Evolutionary conservation across 116 monocot genomes (phyloP), one percentile per base, ranked within the genome.

Genomic region (Dioscorea cayenensis): DNA sequence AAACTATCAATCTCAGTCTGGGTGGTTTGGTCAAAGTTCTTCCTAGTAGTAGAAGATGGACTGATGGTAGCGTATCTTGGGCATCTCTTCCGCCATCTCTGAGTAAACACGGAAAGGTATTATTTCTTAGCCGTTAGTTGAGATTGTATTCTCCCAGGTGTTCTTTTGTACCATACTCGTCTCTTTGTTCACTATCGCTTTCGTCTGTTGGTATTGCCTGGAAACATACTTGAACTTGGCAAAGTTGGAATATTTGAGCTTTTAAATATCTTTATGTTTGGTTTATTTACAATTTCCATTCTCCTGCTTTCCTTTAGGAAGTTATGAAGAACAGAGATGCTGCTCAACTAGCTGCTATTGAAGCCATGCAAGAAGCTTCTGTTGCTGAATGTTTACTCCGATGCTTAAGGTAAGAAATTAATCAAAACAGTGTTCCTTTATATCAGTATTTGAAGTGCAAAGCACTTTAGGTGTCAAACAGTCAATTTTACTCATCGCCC

Each of bases 341-440:
- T n/a, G 93, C 97, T 61, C 90, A 85, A 80, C 36, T 75, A 49
- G 93, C 93, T 75, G 97, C 97, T 68, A 58, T 92, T 63, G 88
- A 93, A 69, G 97, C 97, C 10, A 77, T 97, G 51, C 90, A 90
- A 70, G 93, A 97, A 74, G 97, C 97, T 71, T 97, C 93, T 69
- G 84, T 84, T 74, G 86, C 90, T 65, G 97, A 93, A 77, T 93
- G 76, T 69, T 86, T 97, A 75, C 43, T 97, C 76, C 80, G 86
- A 12, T 93, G 96, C 71, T 81, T 97, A 75, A 97, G 96, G 93
- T 93, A 90, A 19, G 55, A 55, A 19, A 55, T 55, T n/a, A 55
- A 55, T 55, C 17, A 16, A 55, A 14, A 55, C 55, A 55, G 17
- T 55, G 2, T 5, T 55, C 14, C 55, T 55, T 16, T 55, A n/a